Evolutionary conservation across 176 grass and related monocot genomes (phyloP).

Genomic region (Alopecurus myosuroides): DNA sequence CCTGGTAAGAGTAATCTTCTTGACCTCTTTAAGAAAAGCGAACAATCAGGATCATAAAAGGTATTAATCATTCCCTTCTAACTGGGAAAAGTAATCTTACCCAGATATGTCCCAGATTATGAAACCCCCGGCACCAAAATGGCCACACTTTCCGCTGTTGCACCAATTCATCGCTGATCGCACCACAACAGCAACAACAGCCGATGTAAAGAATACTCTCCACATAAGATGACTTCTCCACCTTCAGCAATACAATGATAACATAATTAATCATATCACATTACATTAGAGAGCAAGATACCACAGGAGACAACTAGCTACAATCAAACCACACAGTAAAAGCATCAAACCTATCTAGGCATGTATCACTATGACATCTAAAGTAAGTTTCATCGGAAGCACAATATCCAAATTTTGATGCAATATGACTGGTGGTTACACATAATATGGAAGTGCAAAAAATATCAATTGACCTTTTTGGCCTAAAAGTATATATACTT

Average conservation of each 20-base stretch:
- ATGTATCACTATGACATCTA: not conserved
- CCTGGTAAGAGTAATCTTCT: constrained; percentile 99
- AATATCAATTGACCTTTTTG: not conserved
- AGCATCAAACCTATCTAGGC: not conserved
- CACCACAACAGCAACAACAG: constrained; percentile 94
- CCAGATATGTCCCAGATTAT: constrained; percentile 99
- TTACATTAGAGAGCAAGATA: constrained; percentile 1
- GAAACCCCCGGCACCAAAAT: constrained; percentile 98
- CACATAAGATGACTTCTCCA: constrained; percentile 99
- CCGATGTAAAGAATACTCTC: constrained; percentile 99
- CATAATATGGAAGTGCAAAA: not conserved
- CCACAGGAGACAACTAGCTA: not conserved
- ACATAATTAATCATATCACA: constrained; percentile 21
- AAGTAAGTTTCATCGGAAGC: not conserved
- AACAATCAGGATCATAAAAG: constrained; percentile 39
- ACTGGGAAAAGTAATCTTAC: constrained; percentile 36
- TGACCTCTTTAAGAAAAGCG: constrained; percentile 69
- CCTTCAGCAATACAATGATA: constrained; percentile 45
- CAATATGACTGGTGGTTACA: not conserved
- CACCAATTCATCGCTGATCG: constrained; percentile 93
- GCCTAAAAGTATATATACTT: not conserved
- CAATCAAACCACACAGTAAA: not conserved
- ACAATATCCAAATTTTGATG: not conserved
- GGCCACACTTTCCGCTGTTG: constrained; percentile 92
- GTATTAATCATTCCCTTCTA: not conserved